phyloP scores from a whole-genome alignment of 2,329 filamentous ascomycete genomes.

The Penicillium aurantiogriseum region DNA sequence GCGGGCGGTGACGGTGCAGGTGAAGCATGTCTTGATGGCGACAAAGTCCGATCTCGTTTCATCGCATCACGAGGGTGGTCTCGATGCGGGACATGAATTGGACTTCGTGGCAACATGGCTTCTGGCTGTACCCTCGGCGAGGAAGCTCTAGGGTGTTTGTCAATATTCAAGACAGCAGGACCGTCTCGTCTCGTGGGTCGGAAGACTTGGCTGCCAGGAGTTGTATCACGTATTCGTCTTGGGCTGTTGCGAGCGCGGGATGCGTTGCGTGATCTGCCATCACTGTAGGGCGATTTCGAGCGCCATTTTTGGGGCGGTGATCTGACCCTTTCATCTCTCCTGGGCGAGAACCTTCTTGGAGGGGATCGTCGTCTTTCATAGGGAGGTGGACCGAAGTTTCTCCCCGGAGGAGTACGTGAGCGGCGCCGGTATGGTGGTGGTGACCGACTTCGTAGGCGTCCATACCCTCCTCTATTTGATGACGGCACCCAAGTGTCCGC shows the following conservation, averaged over 20 bases:
- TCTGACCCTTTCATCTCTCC: constrained; percentile 39
- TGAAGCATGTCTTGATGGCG: constrained; percentile 35
- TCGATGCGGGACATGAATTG: constrained; percentile 50
- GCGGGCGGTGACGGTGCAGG: constrained; percentile 54
- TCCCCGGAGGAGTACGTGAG: constrained; percentile 42
- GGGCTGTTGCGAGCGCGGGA: constrained; percentile 34
- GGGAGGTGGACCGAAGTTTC: constrained; percentile 35
- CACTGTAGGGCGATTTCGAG: constrained; percentile 40
- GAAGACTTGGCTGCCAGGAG: constrained; percentile 34
- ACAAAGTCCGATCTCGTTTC: constrained; percentile 52
- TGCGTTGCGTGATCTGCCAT: constrained; percentile 31
- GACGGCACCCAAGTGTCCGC: constrained; percentile 46
- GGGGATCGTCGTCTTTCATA: constrained; percentile 39
- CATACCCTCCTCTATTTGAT: constrained; percentile 31
- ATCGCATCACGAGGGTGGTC: constrained; percentile 51
- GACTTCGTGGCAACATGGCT: constrained; percentile 53
- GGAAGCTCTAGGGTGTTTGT: constrained; percentile 30
- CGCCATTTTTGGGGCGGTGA: constrained; percentile 41
- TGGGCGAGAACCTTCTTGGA: constrained; percentile 42
- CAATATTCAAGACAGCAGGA: constrained; percentile 27
- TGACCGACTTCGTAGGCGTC: constrained; percentile 44
- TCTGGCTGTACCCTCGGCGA: constrained; percentile 27
- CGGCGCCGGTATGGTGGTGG: constrained; percentile 42
- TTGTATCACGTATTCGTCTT: constrained; percentile 38
- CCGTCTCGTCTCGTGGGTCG: constrained; percentile 37